Evolutionary conservation across 768 basidiomycete species (phyloP), one percentile per base, ranked within the genome.

Genomic region (Pleurotus ostreatus): DNA sequence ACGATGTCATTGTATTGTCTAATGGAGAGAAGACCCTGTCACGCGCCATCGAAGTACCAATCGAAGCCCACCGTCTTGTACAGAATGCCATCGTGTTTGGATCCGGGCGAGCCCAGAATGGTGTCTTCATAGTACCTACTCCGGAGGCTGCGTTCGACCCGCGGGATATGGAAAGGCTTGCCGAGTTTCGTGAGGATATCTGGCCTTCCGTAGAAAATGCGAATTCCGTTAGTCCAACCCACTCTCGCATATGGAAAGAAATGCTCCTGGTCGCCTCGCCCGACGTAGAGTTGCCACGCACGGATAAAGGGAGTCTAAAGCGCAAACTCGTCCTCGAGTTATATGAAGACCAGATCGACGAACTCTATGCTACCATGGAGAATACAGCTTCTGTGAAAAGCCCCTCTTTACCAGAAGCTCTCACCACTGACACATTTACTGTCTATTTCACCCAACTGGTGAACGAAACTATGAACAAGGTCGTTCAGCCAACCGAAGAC

Each of bases 221-320:
- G 38, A 54, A 54, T 22, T 15, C 16, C 22, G 20, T 26, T 23
- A 44, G 9, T 20, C 52, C 38, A 20, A 22, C 37, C 22, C 52
- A 54, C 22, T 54, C 52, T 5, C 52, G 30, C 18, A 54, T 54
- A 11, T 54, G 38, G 39, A 54, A 54, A 59, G 76, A 83, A 60
- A 78, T 82, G 77, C 76, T 84, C 34, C 44, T 82, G 23, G 64
- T 81, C 13, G 68, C 78, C 0, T 64, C 67, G 4, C 60, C 52
- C 16, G 48, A 49, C 20, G 30, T 5, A 7, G 26, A 30, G n/a
- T 7, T 49, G n/a, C 48, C 26, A 7, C 48, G 48, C 9, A 26
- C 26, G 5, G 41, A 44, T 15, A 44, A 44, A 49, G 48, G 48
- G 1, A 79, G 79, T 0, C 70, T 79, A 2, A 66, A 67, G 45